phyloP scores from a whole-genome alignment of 2,329 filamentous ascomycete species.

The Penicillium rolfsii region DNA sequence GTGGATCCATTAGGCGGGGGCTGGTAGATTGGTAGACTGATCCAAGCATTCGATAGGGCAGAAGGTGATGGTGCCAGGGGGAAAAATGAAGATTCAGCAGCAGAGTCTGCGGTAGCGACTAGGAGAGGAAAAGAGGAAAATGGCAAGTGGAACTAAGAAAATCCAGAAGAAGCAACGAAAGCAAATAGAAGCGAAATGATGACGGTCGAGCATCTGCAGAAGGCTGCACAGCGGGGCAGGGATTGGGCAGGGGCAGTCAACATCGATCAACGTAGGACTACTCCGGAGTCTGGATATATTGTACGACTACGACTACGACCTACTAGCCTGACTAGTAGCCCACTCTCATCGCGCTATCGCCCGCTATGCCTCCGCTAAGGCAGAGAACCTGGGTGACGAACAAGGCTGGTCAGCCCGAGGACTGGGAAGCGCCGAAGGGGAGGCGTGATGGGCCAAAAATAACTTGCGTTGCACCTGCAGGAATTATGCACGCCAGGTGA shows the following conservation, averaged over 20 bases:
- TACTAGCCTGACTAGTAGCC: background rate
- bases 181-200: background rate
- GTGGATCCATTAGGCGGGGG: constrained; percentile 17
- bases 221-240: constrained; percentile 23
- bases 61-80: background rate
- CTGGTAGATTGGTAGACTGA: background rate
- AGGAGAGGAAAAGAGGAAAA: background rate
- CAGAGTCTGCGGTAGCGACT: background rate
- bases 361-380: constrained; percentile 4
- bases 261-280: background rate
- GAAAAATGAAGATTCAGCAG: background rate
- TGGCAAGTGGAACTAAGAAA: background rate
- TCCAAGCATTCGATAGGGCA: background rate
- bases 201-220: constrained; percentile 24
- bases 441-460: constrained; percentile 28
- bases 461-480: constrained; percentile 31
- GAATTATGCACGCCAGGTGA: constrained; percentile 26
- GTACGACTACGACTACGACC: constrained; percentile 4
- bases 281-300: background rate
- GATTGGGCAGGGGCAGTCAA: constrained; percentile 1
- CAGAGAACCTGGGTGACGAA: background rate
- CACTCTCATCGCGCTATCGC: constrained; percentile 1
- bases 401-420: constrained; percentile 2
- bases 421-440: constrained; percentile 25
- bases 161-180: constrained; percentile 5